Percentiles rank a stretch among this genome's conserved stretches.
These are phyloP conservation scores for Torulaspora indica DNA, from an alignment of 805 yeast species.

Conservation along the genomic window DNA sequence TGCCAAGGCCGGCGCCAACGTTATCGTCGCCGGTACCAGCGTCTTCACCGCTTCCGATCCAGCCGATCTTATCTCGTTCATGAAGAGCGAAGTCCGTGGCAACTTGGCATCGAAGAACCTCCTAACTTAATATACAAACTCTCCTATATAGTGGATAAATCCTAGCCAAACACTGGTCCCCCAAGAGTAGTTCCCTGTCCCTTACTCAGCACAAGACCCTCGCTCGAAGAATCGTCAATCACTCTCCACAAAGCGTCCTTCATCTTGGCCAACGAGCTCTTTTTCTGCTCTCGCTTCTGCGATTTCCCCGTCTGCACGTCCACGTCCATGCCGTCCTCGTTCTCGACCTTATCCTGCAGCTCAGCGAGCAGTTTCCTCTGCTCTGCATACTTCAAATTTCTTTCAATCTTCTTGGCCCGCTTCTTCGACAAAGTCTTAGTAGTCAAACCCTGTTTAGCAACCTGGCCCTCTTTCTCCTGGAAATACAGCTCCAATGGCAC, in stretches of 20 bases:
- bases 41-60: constrained; percentile 86
- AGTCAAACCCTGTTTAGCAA: constrained; percentile 34
- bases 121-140: constrained; percentile 11
- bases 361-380: constrained; percentile 52
- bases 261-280: constrained; percentile 40
- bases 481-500: constrained; percentile 43
- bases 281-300: constrained; percentile 28
- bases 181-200: constrained; percentile 87
- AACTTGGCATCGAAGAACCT: constrained; percentile 47
- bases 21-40: constrained; percentile 94
- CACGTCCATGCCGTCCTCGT: constrained; percentile 43
- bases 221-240: constrained; percentile 53
- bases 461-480: constrained; percentile 26
- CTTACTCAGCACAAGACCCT: constrained; percentile 42
- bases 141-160: constrained; percentile 10
- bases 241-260: constrained; percentile 69
- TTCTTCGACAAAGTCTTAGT: constrained; percentile 68
- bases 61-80: constrained; percentile 59
- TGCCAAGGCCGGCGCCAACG: constrained; percentile 97
- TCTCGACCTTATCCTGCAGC: constrained; percentile 45
- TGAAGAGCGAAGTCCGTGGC: constrained; percentile 58
- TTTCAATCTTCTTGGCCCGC: constrained; percentile 69
- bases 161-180: constrained; percentile 52
- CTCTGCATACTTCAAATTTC: constrained; percentile 69
- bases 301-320: constrained; percentile 30